Percentiles rank a stretch among this genome's conserved stretches.
Evolutionary conservation across 164 flowering plant species (phyloP).

Genomic region (Vitis cinerea): DNA sequence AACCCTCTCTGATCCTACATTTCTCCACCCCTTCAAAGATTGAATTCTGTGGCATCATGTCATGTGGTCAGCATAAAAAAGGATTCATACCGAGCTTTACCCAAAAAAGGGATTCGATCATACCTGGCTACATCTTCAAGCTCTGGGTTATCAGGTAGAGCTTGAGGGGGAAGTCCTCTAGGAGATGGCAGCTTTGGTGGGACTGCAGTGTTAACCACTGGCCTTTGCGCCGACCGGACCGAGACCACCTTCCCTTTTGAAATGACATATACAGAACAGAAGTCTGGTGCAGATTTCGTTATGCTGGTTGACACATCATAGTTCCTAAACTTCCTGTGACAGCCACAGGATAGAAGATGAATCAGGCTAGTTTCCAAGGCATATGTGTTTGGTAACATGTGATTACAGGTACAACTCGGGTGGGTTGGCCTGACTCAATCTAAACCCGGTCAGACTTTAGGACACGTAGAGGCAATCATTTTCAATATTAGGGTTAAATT

Average conservation of each 20-base stretch:
- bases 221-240: constrained; percentile 44
- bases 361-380: too few relatives aligned
- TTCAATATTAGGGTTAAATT: too few relatives aligned
- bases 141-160: not conserved
- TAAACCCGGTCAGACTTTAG: too few relatives aligned
- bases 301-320: constrained; percentile 49
- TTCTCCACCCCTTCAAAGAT: constrained; percentile 10
- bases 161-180: not conserved
- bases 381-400: too few relatives aligned
- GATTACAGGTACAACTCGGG: too few relatives aligned
- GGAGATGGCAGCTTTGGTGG: constrained; percentile 37
- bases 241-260: constrained; percentile 56
- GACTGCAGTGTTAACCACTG: constrained; percentile 25
- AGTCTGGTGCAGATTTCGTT: constrained; percentile 65
- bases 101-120: too few relatives aligned
- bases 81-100: too few relatives aligned
- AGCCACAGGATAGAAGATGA: not conserved
- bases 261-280: constrained; percentile 71
- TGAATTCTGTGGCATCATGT: constrained; percentile 18
- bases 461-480: too few relatives aligned
- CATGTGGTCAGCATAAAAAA: too few relatives aligned
- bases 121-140: constrained; percentile 5
- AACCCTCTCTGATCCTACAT: constrained; percentile 18
- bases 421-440: too few relatives aligned
- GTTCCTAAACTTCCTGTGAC: constrained; percentile 53